phyloP scores from a whole-genome alignment of 1,139 yeast species.

The Debaryomyces subglobosus region DNA sequence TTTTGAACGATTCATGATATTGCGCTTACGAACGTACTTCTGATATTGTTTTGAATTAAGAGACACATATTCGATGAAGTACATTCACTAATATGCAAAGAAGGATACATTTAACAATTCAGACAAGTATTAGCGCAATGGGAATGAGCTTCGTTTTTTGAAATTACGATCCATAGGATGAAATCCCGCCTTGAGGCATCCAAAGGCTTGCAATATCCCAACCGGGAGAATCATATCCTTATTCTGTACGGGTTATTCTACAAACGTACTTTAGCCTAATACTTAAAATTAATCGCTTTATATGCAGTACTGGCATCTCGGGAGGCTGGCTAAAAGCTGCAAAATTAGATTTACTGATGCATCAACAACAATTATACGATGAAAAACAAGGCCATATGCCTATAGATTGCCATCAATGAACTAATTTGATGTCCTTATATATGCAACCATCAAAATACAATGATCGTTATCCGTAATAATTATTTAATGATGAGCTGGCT shows the following conservation, averaged over 20 bases:
- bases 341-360: not conserved
- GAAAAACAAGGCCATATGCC: not conserved
- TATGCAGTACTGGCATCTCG: not conserved
- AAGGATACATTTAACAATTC: not conserved
- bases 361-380: not conserved
- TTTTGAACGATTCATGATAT: not conserved
- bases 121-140: not conserved
- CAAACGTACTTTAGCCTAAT: not conserved
- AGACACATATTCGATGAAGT: not conserved
- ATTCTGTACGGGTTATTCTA: not conserved
- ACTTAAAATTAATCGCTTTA: not conserved
- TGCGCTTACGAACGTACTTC: not conserved
- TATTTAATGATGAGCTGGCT: not conserved
- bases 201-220: not conserved
- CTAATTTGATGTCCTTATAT: not conserved
- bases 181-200: not conserved
- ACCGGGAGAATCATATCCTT: not conserved
- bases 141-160: not conserved
- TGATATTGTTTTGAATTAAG: not conserved
- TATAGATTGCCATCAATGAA: not conserved
- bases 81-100: not conserved
- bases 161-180: not conserved
- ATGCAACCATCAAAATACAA: constrained; percentile 1
- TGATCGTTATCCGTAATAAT: not conserved
- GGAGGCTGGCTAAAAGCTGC: constrained; percentile 7